Evolutionary conservation across 2,329 filamentous ascomycete species (phyloP), one percentile per base, ranked within the genome.

Genomic region (Arachnomyces sp.): DNA sequence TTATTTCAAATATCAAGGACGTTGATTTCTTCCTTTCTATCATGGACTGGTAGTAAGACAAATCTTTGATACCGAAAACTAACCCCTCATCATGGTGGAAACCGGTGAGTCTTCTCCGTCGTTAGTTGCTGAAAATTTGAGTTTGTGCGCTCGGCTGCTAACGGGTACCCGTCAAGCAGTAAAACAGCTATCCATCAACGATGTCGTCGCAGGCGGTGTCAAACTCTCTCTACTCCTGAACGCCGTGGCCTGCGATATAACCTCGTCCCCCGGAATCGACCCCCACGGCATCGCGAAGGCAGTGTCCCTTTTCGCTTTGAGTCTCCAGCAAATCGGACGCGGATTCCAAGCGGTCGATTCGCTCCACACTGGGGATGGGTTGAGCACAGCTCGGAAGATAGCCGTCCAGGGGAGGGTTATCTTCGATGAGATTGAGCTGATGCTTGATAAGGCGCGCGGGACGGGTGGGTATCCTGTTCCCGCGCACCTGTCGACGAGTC

Each of bases 271-370:
- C 4, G 57, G 59, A 12, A 51, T 61, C 36, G 63, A 66, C 42
- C 62, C 66, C 33, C 61, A 66, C 40, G 60, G 54, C 43, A 65
- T 67, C 36, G 62, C 63, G 9, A 66, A 64, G 41, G 56, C 57
- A 9, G 54, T 67, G 12, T 63, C 64, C 12, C 53, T 66, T 6
- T 67, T 65, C 38, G 57, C 63, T 4, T 48, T 60, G 34, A 57
- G 56, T 15, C 54, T 67, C 31, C 67, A 67, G 45, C 59, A 65
- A 40, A 52, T 58, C 7, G 57, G 56, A 14, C 54, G 55, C 25
- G 55, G 48, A 6, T 48, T 67, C 13, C 56, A 63, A 34, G 42
- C 48, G 1, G 40, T 48, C 3, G 56, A 57, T 33, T 48, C 59
- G 7, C 50, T 61, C 8, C 55, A 58, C 28, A 58, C 61, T 2